These are phyloP conservation scores for Fusarium algeriense DNA, from an alignment of 2,329 filamentous ascomycete species.

Conservation along the genomic window DNA sequence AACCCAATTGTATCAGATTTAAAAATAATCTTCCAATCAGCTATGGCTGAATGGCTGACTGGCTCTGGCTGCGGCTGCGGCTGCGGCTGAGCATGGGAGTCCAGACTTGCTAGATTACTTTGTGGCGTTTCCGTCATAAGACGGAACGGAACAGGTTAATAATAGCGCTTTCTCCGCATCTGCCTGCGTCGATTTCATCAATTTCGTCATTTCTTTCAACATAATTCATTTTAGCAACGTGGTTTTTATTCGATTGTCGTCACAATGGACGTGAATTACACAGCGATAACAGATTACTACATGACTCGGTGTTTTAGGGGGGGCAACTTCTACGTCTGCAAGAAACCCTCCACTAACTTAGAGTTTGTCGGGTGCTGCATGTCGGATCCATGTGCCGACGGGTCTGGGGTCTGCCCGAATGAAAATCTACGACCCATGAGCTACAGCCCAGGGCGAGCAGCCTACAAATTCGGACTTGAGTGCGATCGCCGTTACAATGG, in stretches of 20 bases:
- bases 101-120: too few relatives aligned
- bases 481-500: background rate
- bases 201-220: rapidly evolving
- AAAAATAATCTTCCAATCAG: too few relatives aligned
- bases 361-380: background rate
- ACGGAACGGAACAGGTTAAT: too few relatives aligned
- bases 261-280: background rate
- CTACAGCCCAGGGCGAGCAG: background rate
- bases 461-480: background rate
- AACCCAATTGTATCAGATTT: too few relatives aligned
- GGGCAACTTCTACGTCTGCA: background rate
- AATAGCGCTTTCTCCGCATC: background rate
- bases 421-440: background rate
- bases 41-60: too few relatives aligned
- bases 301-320: background rate
- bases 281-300: background rate
- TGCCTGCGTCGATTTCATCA: background rate
- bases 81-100: too few relatives aligned
- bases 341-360: background rate
- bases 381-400: background rate
- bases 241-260: rapidly evolving
- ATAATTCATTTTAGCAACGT: background rate
- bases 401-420: background rate
- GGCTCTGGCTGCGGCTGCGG: too few relatives aligned
- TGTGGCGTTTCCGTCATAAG: too few relatives aligned